phyloP scores from a whole-genome alignment of 75 land plant species.

The Picea sitchensis region DNA sequence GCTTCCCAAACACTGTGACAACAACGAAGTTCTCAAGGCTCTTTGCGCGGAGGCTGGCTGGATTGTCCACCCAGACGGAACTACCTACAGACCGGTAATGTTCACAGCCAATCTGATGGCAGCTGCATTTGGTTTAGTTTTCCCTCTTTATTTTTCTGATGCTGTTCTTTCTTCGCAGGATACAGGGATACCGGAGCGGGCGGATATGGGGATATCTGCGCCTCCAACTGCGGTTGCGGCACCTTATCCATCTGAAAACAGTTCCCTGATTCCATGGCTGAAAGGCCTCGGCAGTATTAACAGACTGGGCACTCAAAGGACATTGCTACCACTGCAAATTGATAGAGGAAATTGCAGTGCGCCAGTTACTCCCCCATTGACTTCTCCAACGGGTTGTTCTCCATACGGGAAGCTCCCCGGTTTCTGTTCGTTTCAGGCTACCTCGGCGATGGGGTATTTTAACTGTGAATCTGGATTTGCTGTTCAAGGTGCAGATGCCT shows the following conservation, averaged over 20 bases:
- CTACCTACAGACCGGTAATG: conserved; percentile 10
- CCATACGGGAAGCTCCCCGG: background rate
- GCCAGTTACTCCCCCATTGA: conserved; percentile 28
- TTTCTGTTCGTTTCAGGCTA: no score
- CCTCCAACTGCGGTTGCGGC: background rate
- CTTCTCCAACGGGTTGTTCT: no score
- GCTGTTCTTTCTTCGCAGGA: background rate
- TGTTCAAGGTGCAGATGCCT: no score
- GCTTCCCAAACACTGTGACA: no score
- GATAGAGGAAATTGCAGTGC: conserved; percentile 15
- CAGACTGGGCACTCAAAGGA: conserved; percentile 13
- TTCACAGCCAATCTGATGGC: background rate
- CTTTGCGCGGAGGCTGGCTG: conserved; percentile 22
- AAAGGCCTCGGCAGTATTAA: conserved; percentile 17
- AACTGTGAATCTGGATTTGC: no score
- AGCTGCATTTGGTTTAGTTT: background rate
- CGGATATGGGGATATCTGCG: background rate
- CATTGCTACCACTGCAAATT: background rate
- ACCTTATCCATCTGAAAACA: background rate
- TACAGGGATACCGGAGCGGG: background rate
- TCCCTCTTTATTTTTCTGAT: background rate
- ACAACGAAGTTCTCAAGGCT: conserved; percentile 24
- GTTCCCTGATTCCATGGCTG: conserved; percentile 27
- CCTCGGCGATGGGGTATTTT: no score
- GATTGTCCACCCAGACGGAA: conserved; percentile 20